Evolutionary conservation across 257 asterid genomes (phyloP), one percentile per base, ranked within the genome.

Genomic region (Plantago ovata): DNA sequence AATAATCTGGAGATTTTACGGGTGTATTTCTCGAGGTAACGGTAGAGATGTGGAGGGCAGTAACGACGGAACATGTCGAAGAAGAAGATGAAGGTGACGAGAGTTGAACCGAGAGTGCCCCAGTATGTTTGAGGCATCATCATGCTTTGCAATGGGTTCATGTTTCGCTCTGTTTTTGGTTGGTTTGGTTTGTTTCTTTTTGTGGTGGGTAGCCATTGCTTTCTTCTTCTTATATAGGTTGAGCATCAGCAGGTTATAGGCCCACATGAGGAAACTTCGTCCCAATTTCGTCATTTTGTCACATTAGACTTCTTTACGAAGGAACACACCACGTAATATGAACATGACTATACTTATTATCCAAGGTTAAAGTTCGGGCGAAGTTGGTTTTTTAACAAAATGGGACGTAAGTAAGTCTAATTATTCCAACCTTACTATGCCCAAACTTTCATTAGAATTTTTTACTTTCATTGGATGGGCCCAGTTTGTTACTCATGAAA

Each of bases 41-140:
- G 20, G 54, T 18, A n/a, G 54, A 48, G 33, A 10, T 20, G 54
- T 0, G 54, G 23, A 20, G 54, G 54, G 15, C 54, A 48, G 33
- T 48, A 48, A 20, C 54, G 54, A 9, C 54, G 54, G 23, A 48
- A 48, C 54, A 48, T 20, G 54, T 48, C 54, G 54, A 48, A 28
- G 13, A 48, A 48, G 9, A 48, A n/a, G 54, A 48, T 48, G 54
- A 48, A 18, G 12, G 54, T 48, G 54, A 48, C 28, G 54, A 48
- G 54, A 48, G 33, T 20, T 20, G 54, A 48, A 14, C 54, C 7
- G 13, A 48, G 16, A 5, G 54, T 20, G 13, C 54, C 54, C 53
- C 53, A 24, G 32, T 24, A 48, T 48, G 54, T 48, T 48, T 48
- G 32, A 10, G 33, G 54, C 2, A 48, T n/a, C 2, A 48, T n/a